These are phyloP conservation scores for Aspergillus leporis DNA, from an alignment of 495 filamentous ascomycete species.

Conservation along the genomic window DNA sequence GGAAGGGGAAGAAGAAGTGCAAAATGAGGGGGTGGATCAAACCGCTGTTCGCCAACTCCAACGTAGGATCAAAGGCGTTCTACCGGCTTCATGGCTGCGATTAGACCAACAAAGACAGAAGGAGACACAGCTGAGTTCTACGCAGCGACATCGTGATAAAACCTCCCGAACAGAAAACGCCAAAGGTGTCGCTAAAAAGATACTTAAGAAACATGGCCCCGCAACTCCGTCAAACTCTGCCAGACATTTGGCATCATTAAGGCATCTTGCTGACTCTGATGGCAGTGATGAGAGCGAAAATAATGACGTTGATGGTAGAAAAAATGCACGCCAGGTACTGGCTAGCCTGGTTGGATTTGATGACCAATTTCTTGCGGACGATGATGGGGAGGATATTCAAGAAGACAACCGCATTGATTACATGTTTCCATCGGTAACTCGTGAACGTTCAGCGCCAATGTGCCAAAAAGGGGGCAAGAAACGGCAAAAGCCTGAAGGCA, in stretches of 20 bases:
- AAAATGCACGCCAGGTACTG: slow-evolving; percentile 10
- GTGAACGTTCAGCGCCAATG: slow-evolving; percentile 23
- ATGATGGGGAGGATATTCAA: slow-evolving; percentile 39
- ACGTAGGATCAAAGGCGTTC: slow-evolving; percentile 73
- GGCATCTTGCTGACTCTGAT: slow-evolving; percentile 50
- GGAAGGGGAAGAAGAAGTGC: slow-evolving; percentile 4
- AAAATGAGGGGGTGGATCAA: slow-evolving; percentile 25
- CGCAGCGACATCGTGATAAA: slow-evolving; percentile 24
- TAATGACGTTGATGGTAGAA: slow-evolving; percentile 28
- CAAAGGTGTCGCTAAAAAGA: slow-evolving; percentile 48
- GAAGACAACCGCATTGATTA: slow-evolving; percentile 62
- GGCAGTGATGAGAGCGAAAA: slow-evolving; percentile 50
- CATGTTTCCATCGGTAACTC: slow-evolving; percentile 48
- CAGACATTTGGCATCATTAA: slow-evolving; percentile 28
- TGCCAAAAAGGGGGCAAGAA: slow-evolving; percentile 44
- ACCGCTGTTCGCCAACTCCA: slow-evolving; percentile 39
- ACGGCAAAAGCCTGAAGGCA: slow-evolving; percentile 23
- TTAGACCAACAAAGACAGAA: slow-evolving; percentile 57
- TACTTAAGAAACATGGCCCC: slow-evolving; percentile 28
- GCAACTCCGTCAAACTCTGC: slow-evolving; percentile 16
- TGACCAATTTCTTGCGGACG: slow-evolving; percentile 28
- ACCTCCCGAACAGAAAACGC: slow-evolving; percentile 27
- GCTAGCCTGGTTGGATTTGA: slow-evolving; percentile 21
- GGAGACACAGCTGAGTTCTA: slow-evolving; percentile 33
- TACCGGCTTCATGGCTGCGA: slow-evolving; percentile 88